Conservation (phyloP, 164 flowering plant genomes). For the Hamamelis virginiana region DNA sequence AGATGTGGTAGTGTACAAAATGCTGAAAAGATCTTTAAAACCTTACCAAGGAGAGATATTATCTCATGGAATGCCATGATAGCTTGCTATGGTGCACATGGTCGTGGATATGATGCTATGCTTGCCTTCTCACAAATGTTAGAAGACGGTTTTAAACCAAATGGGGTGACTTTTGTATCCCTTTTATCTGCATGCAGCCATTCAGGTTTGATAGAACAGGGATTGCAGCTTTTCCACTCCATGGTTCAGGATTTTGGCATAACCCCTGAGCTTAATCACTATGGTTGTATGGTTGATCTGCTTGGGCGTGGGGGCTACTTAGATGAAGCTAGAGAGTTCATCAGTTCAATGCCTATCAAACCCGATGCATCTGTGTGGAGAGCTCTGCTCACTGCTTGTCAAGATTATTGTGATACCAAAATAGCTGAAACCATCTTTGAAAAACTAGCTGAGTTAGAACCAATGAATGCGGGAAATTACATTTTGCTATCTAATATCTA, state of each 20-base stretch:
- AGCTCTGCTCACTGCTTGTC: slow-evolving; percentile 57
- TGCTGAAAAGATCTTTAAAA: slow-evolving; percentile 41
- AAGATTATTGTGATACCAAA: slow-evolving; percentile 30
- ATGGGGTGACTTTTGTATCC: slow-evolving; percentile 47
- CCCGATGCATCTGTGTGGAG: slow-evolving; percentile 57
- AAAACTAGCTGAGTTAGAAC: slow-evolving; percentile 55
- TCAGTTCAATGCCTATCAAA: slow-evolving; percentile 50
- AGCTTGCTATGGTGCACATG: slow-evolving; percentile 56
- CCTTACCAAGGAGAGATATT: slow-evolving; percentile 28
- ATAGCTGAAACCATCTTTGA: slow-evolving; percentile 30
- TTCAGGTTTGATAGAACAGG: slow-evolving; percentile 48
- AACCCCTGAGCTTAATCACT: slow-evolving; percentile 51
- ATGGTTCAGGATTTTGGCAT: slow-evolving; percentile 44
- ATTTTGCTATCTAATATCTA: slow-evolving; percentile 54
- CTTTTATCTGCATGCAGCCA: slow-evolving; percentile 67
- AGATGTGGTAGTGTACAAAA: slow-evolving; percentile 50
- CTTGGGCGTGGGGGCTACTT: slow-evolving; percentile 59
- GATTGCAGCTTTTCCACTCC: slow-evolving; percentile 39
- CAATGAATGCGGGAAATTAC: slow-evolving; percentile 47
- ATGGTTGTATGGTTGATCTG: slow-evolving; percentile 63
- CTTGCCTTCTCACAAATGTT: slow-evolving; percentile 42
- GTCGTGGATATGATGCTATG: slow-evolving; percentile 46
- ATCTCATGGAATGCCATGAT: slow-evolving; percentile 64
- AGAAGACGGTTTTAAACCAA: slow-evolving; percentile 45
- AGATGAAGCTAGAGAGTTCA: slow-evolving; percentile 43